Evolutionary conservation across 257 asterid genomes (phyloP).

Genomic region (Galeopsis tetrahit): DNA sequence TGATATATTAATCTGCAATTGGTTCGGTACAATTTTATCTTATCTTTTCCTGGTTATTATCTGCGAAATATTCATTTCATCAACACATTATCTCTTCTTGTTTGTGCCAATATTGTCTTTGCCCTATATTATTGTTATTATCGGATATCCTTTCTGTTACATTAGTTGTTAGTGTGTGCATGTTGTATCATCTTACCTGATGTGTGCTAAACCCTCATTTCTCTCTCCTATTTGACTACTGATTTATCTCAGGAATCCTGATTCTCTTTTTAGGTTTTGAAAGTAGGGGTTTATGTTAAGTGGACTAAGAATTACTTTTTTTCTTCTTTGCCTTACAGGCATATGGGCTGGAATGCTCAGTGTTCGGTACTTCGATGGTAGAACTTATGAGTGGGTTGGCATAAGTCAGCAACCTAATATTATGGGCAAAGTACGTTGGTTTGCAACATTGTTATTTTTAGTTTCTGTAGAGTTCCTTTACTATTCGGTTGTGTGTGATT

Average conservation of each 20-base stretch:
- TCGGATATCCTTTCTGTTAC: neutral
- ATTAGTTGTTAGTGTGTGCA: neutral
- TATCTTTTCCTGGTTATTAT: conserved; percentile 28
- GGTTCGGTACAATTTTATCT: conserved; percentile 73
- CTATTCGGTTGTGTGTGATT: neutral
- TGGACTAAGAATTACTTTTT: neutral
- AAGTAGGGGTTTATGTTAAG: neutral
- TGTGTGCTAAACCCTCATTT: neutral
- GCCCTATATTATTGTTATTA: neutral
- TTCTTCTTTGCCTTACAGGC: conserved; percentile 49
- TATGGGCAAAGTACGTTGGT: conserved; percentile 75
- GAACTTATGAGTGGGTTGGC: conserved; percentile 96
- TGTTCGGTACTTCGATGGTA: conserved; percentile 88
- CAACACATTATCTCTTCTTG: neutral
- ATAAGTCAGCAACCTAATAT: conserved; percentile 95
- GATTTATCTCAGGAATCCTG: neutral
- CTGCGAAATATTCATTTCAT: conserved; percentile 20
- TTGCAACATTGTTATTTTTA: conserved; percentile 10
- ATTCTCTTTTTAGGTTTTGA: neutral
- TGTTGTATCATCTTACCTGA: neutral
- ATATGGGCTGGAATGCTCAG: conserved; percentile 99
- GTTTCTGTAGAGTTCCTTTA: neutral
- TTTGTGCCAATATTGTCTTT: neutral
- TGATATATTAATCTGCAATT: conserved; percentile 89
- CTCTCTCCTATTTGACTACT: conserved; percentile 7